Evolutionary conservation across 148 eudicot genomes (phyloP), one percentile per base, ranked within the genome.

Genomic region (Silene conica): DNA sequence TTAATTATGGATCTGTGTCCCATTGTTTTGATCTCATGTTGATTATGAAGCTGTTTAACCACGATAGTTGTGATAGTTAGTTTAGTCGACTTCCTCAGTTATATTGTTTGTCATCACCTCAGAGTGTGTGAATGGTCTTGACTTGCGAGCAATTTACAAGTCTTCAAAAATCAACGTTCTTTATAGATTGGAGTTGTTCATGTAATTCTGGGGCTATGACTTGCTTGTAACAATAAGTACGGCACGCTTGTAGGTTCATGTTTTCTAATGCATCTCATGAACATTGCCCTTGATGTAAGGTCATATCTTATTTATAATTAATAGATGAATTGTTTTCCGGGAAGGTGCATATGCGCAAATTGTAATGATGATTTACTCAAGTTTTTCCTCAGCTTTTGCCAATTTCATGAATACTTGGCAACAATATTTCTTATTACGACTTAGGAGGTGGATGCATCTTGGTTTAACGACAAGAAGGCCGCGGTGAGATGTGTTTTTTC

Each of bases 291-390:
- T 57, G 61, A 62, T 75, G 79, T 76, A 76, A 76, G 68, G 63
- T 76, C 69, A 52, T 52, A 46, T 55, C 69, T 18, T 46, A 76
- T 48, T 76, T 76, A 61, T 69, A 43, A 70, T 76, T 70, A 59
- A 28, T 69, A 50, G 55, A 50, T 50, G 14, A 18, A 14, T 50
- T 59, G 25, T 11, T 59, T 8, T 57, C 22, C 63, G 1, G 43
- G 43, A 38, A 38, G 43, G 43, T 38, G 43, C 26, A 11, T 21
- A 59, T 21, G 12, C n/a, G n/a, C n/a, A n/a, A n/a, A n/a, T n/a
- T 59, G 63, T 23, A 22, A 59, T n/a, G 26, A 22, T 59, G 23
- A 3, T 59, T 59, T 23, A 0, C 13, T 57, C 4, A 8, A 59
- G 13, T 20, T 2, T 23, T 59, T 14, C 15, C 14, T 57, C 26